A percentile compares a stretch with the other conserved stretches of the same genome.
Evolutionary conservation across 768 basidiomycete species (phyloP).

Genomic region (Gloeostereum incarnatum): DNA sequence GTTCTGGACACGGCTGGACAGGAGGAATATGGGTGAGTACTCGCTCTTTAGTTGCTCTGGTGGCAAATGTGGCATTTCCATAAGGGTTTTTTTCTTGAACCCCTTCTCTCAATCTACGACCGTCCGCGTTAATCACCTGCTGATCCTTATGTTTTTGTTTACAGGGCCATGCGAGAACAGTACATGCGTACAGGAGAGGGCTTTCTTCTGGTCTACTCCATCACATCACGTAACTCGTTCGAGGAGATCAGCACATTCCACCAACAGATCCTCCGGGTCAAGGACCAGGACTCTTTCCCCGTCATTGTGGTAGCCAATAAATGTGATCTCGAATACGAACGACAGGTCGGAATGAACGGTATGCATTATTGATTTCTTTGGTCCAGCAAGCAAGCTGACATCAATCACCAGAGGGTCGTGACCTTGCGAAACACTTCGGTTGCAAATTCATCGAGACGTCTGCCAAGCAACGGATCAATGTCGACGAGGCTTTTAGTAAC

Average conservation of each 20-base stretch:
- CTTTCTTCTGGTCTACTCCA: slow-evolving; percentile 95
- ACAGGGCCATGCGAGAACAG: slow-evolving; percentile 95
- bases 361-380: slow-evolving; percentile 11
- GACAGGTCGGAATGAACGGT: slow-evolving; percentile 95
- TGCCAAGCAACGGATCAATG: slow-evolving; percentile 92
- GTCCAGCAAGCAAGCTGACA: not conserved
- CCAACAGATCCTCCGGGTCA: slow-evolving; percentile 92
- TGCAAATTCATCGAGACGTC: slow-evolving; percentile 96
- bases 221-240: slow-evolving; percentile 93
- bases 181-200: slow-evolving; percentile 99
- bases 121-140: no score
- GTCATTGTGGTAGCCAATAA: slow-evolving; percentile 97
- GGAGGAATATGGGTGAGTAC: slow-evolving; percentile 88
- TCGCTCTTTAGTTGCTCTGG: not conserved
- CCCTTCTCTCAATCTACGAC: not conserved
- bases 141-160: slow-evolving; percentile 1
- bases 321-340: slow-evolving; percentile 89
- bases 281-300: slow-evolving; percentile 92
- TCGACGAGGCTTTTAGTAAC: slow-evolving; percentile 89
- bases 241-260: slow-evolving; percentile 95
- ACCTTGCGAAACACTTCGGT: slow-evolving; percentile 89
- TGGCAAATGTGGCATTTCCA: no score
- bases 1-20: slow-evolving; percentile 96
- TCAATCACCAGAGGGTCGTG: slow-evolving; percentile 76
- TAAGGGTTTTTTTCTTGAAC: no score